Percentiles rank a stretch among this genome's conserved stretches.
These are phyloP conservation scores for Sinapis alba DNA, from an alignment of 441 rosid genomes.

Conservation along the genomic window DNA sequence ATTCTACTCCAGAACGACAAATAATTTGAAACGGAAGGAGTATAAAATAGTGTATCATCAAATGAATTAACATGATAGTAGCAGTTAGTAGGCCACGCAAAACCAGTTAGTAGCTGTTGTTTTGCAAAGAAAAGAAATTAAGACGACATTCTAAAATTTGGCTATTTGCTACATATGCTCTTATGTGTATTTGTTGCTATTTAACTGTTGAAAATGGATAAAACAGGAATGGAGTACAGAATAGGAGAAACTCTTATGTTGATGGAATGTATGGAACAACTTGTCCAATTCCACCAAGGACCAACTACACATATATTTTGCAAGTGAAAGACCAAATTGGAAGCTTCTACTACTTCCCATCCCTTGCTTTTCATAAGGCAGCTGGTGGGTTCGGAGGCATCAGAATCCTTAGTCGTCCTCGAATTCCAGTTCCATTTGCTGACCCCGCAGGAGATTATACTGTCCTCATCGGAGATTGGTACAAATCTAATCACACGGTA, in stretches of 20 bases:
- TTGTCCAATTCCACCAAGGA: conserved; percentile 91
- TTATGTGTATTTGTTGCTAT: background rate
- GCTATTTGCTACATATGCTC: background rate
- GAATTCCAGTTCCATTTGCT: conserved; percentile 84
- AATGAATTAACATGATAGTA: background rate
- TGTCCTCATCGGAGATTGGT: conserved; percentile 93
- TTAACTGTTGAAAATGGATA: background rate
- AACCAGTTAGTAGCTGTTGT: background rate
- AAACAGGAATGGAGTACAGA: conserved; percentile 78
- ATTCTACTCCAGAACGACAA: no score
- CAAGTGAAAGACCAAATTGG: conserved; percentile 97
- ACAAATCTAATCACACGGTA: conserved; percentile 81
- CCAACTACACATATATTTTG: conserved; percentile 78
- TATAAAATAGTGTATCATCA: background rate
- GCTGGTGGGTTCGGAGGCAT: conserved; percentile 95
- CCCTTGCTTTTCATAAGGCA: conserved; percentile 91
- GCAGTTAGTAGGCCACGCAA: background rate
- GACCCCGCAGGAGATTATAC: conserved; percentile 86
- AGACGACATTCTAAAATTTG: background rate
- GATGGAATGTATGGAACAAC: conserved; percentile 91
- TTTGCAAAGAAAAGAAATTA: background rate
- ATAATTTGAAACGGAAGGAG: no score
- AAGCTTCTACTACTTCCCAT: conserved; percentile 87
- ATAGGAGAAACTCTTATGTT: conserved; percentile 78
- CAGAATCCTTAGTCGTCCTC: conserved; percentile 78